Evolutionary conservation across 495 filamentous ascomycete species (phyloP).

Genomic region (Talaromyces adpressus): DNA sequence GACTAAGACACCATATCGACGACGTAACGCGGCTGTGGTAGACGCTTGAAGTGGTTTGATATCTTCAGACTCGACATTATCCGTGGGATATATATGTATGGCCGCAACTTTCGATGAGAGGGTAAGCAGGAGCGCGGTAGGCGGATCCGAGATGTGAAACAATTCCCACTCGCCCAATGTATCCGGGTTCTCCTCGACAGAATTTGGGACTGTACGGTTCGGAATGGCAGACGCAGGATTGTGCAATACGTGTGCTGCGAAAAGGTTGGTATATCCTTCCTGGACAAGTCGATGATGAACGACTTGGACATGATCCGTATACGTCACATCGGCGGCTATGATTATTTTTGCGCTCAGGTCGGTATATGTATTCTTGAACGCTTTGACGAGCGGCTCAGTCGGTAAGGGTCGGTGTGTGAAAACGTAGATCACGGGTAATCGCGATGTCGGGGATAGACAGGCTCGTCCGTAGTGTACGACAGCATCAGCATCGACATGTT

Average conservation of each 20-base stretch:
- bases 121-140: slow-evolving; percentile 75
- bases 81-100: slow-evolving; percentile 73
- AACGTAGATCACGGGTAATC: slow-evolving; percentile 85
- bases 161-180: slow-evolving; percentile 64
- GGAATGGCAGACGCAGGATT: slow-evolving; percentile 75
- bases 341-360: slow-evolving; percentile 58
- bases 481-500: slow-evolving; percentile 84
- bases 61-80: slow-evolving; percentile 19
- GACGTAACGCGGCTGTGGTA: slow-evolving; percentile 57
- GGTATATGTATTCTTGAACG: slow-evolving; percentile 64
- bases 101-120: slow-evolving; percentile 73
- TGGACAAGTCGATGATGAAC: slow-evolving; percentile 42
- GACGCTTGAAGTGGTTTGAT: slow-evolving; percentile 39
- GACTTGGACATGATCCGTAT: slow-evolving; percentile 56
- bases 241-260: slow-evolving; percentile 64
- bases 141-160: slow-evolving; percentile 86
- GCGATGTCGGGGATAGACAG: slow-evolving; percentile 83
- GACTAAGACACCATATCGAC: slow-evolving; percentile 81
- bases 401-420: slow-evolving; percentile 70
- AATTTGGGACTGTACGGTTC: slow-evolving; percentile 63
- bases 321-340: slow-evolving; percentile 87
- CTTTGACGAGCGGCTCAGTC: slow-evolving; percentile 44
- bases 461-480: slow-evolving; percentile 93
- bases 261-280: slow-evolving; percentile 63
- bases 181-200: slow-evolving; percentile 37